A percentile compares a stretch with the other conserved stretches of the same genome.
Conservation (phyloP, 169 alveolate genomes). For the Plasmodium billcollinsi region DNA sequence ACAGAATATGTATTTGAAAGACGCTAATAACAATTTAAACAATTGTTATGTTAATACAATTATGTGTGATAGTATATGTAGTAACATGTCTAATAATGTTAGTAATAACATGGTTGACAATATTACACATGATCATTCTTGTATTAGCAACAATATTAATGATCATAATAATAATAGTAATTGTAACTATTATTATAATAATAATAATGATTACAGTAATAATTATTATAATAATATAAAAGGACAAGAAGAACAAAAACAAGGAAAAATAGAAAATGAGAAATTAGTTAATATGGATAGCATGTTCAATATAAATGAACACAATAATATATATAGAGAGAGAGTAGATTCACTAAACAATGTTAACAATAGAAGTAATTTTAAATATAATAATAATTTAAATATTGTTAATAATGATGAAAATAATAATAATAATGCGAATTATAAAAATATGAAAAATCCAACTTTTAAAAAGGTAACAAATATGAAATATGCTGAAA, state of each 20-base stretch:
- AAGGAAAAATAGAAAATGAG: background rate
- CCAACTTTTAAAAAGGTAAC: no score
- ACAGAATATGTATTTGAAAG: no score
- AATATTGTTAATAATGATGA: background rate
- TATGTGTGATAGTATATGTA: no score
- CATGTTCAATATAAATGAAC: conserved; percentile 6
- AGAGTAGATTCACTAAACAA: background rate
- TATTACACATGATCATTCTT: no score
- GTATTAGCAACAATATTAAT: background rate
- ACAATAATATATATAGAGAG: conserved; percentile 8
- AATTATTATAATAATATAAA: background rate
- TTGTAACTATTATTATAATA: background rate
- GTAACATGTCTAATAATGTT: no score
- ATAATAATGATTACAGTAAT: background rate
- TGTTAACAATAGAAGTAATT: background rate
- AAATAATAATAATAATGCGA: no score
- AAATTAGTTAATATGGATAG: background rate
- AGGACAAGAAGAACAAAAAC: background rate
- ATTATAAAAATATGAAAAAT: no score
- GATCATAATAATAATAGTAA: conserved; percentile 2
- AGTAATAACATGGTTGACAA: no score
- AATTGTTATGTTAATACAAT: no score
- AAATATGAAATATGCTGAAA: no score
- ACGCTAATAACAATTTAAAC: no score
- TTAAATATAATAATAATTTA: conserved; percentile 3